These are phyloP conservation scores for Lodderomyces elongisporus DNA, from an alignment of 1,139 yeast species.

Conservation along the genomic window DNA sequence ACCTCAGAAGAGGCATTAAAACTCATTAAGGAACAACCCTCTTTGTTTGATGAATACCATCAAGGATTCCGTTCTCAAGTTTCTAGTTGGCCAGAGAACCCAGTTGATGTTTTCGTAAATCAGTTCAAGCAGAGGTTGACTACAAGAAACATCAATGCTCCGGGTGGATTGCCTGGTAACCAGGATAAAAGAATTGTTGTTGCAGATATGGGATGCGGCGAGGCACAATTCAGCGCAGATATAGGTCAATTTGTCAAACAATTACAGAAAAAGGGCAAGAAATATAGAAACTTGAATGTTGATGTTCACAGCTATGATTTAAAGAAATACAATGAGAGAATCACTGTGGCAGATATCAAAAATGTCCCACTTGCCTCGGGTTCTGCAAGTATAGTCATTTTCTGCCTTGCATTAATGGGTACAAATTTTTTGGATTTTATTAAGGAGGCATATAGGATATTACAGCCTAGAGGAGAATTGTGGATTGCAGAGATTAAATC, in stretches of 20 bases:
- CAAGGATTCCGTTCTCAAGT: constrained; percentile 94
- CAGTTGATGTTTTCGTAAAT: constrained; percentile 80
- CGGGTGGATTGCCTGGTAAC: constrained; percentile 87
- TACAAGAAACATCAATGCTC: constrained; percentile 73
- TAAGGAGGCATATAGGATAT: constrained; percentile 79
- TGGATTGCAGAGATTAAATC: constrained; percentile 99
- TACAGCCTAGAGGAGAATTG: constrained; percentile 86
- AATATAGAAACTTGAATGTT: constrained; percentile 42
- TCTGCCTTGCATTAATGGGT: constrained; percentile 95
- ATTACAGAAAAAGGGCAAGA: constrained; percentile 31
- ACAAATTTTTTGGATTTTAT: constrained; percentile 91
- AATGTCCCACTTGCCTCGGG: constrained; percentile 79
- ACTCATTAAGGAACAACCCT: constrained; percentile 75
- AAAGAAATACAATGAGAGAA: constrained; percentile 77
- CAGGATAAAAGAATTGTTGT: constrained; percentile 55
- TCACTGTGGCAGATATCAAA: constrained; percentile 92
- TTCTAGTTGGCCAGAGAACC: constrained; percentile 96
- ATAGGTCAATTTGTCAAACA: constrained; percentile 47
- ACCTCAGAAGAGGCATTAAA: constrained; percentile 71
- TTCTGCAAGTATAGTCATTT: constrained; percentile 79
- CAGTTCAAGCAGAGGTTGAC: constrained; percentile 59
- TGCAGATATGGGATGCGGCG: constrained; percentile 99
- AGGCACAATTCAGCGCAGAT: constrained; percentile 77
- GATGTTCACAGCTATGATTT: constrained; percentile 86
- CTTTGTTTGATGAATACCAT: constrained; percentile 88